A percentile compares a stretch with the other conserved stretches of the same genome.
phyloP scores from a whole-genome alignment of 495 filamentous ascomycete species.

The Aspergillus egyptiacus region DNA sequence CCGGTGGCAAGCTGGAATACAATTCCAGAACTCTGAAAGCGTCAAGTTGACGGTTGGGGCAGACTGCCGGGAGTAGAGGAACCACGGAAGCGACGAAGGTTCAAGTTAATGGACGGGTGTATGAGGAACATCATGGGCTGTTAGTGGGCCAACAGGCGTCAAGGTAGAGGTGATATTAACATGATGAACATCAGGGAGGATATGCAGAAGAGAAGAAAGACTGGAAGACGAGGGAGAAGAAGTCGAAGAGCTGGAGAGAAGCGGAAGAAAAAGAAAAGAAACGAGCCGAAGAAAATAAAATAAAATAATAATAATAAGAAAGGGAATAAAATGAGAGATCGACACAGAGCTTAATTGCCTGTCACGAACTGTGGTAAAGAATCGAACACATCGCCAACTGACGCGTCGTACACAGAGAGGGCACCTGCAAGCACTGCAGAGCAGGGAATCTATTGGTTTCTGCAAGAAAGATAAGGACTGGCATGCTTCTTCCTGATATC shows the following conservation, averaged over 20 bases:
- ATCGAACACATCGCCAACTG: too few relatives aligned
- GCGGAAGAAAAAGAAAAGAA: conserved; percentile 12
- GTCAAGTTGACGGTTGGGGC: conserved; percentile 1
- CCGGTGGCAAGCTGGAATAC: neutral
- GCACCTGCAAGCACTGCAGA: too few relatives aligned
- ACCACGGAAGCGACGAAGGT: conserved; percentile 1
- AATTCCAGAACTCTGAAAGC: neutral
- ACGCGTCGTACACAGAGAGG: conserved; percentile 12
- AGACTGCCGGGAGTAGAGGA: neutral
- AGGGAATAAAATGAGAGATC: conserved; percentile 11
- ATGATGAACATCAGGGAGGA: neutral
- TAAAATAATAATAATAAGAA: neutral
- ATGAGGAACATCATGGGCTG: conserved; percentile 4
- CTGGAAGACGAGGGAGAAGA: conserved; percentile 10
- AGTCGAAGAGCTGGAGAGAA: conserved; percentile 10
- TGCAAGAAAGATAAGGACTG: too few relatives aligned
- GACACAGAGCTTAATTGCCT: conserved; percentile 18
- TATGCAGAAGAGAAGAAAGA: neutral
- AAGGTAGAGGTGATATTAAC: too few relatives aligned
- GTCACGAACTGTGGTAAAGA: conserved; percentile 15
- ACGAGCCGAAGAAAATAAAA: neutral
- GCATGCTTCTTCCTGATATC: too few relatives aligned
- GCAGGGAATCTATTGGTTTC: too few relatives aligned
- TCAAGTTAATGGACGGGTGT: neutral
- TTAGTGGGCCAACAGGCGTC: neutral